phyloP scores from a whole-genome alignment of 345 rosid species.

The Sisymbrium irio region DNA sequence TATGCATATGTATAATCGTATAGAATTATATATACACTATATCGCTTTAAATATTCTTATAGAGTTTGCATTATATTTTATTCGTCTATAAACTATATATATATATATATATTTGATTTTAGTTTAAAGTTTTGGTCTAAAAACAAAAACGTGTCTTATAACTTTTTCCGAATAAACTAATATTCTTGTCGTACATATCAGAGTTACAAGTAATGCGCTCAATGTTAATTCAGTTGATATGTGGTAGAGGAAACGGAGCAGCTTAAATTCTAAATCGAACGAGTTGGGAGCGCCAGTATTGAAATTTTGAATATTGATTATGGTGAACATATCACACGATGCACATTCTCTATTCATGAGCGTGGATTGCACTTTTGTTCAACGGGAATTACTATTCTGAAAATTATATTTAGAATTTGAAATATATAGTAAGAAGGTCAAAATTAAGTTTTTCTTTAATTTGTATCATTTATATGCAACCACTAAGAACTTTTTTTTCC shows the following conservation, averaged over 20 bases:
- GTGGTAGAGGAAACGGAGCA: not conserved
- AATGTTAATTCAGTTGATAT: not conserved
- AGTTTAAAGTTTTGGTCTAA: not conserved
- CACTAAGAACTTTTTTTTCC: too few relatives aligned
- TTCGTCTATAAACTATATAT: not conserved
- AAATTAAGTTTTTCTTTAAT: too few relatives aligned
- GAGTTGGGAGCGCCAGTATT: not conserved
- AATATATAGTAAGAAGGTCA: too few relatives aligned
- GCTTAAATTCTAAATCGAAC: not conserved
- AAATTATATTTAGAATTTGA: too few relatives aligned
- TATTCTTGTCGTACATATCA: not conserved
- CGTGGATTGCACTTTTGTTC: too few relatives aligned
- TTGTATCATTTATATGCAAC: too few relatives aligned
- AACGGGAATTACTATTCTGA: too few relatives aligned
- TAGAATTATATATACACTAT: not conserved
- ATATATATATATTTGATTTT: not conserved
- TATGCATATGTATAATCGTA: not conserved
- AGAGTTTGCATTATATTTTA: not conserved
- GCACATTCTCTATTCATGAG: too few relatives aligned
- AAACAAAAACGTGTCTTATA: not conserved
- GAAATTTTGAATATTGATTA: too few relatives aligned
- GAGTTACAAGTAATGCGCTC: not conserved
- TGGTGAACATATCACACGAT: too few relatives aligned
- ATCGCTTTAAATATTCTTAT: not conserved
- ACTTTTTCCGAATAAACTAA: not conserved